Percentiles rank a stretch among this genome's conserved stretches.
phyloP scores from a whole-genome alignment of 2,329 filamentous ascomycete genomes.

The Colletotrichum higginsianum region DNA sequence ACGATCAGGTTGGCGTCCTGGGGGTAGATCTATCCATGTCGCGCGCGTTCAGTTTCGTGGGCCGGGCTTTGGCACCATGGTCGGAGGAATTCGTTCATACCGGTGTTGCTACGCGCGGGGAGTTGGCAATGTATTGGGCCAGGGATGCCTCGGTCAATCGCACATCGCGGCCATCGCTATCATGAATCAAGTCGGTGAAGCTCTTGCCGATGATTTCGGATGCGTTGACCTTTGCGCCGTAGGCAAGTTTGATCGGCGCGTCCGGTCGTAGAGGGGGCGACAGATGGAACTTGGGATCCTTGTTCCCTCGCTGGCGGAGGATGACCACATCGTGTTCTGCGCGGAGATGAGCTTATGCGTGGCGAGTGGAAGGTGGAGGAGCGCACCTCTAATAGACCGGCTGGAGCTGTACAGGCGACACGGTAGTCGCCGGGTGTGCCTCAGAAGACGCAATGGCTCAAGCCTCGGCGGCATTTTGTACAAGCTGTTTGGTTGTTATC shows the following conservation, averaged over 20 bases:
- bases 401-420: slow-evolving; percentile 26
- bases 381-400: slow-evolving; percentile 27
- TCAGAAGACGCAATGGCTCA: slow-evolving; percentile 24
- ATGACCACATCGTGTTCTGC: slow-evolving; percentile 59
- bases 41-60: slow-evolving; percentile 23
- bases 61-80: neutral
- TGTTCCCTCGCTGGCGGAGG: slow-evolving; percentile 56
- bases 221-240: slow-evolving; percentile 65
- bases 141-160: slow-evolving; percentile 77
- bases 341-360: slow-evolving; percentile 5
- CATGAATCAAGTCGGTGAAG: slow-evolving; percentile 71
- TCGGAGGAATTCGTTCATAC: slow-evolving; percentile 57
- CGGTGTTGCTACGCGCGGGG: slow-evolving; percentile 81
- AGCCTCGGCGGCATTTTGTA: slow-evolving; percentile 29
- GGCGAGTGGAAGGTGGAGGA: too few relatives aligned
- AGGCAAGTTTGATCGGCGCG: slow-evolving; percentile 52
- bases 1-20: slow-evolving; percentile 83
- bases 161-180: slow-evolving; percentile 65
- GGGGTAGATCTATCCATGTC: slow-evolving; percentile 68
- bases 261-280: slow-evolving; percentile 53
- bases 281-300: slow-evolving; percentile 54
- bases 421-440: slow-evolving; percentile 2
- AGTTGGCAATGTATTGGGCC: slow-evolving; percentile 80
- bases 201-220: slow-evolving; percentile 75
- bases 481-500: neutral